These are phyloP conservation scores for Porogramme epimiltina DNA, from an alignment of 1,284 basidiomycete genomes.

Conservation along the genomic window DNA sequence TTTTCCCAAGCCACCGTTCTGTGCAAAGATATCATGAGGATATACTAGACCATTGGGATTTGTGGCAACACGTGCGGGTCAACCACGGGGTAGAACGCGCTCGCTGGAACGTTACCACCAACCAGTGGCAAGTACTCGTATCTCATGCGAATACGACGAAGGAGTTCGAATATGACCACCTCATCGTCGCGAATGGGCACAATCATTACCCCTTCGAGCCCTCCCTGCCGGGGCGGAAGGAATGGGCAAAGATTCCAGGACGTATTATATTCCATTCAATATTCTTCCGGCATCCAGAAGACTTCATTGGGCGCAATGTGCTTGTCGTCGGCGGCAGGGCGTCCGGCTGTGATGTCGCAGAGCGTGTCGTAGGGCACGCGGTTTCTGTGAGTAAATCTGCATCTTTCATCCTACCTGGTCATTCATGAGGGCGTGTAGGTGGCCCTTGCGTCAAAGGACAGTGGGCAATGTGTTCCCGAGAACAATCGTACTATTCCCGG, in stretches of 20 bases:
- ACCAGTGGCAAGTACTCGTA: slow-evolving; percentile 4
- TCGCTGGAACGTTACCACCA: slow-evolving; percentile 36
- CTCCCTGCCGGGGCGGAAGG: slow-evolving; percentile 46
- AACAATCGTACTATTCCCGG: no score
- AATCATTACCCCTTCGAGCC: slow-evolving; percentile 52
- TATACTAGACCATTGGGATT: no score
- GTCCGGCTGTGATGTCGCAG: slow-evolving; percentile 46
- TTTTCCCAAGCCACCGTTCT: slow-evolving; percentile 40
- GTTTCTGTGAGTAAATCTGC: no score
- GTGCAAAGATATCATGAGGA: no score
- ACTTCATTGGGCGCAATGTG: slow-evolving; percentile 44
- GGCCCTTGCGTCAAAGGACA: no score
- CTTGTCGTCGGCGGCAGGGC: slow-evolving; percentile 54
- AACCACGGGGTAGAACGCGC: slow-evolving; percentile 49
- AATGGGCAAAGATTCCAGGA: slow-evolving; percentile 35
- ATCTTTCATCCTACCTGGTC: no score
- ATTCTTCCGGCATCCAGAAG: slow-evolving; percentile 52
- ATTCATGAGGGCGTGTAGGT: no score
- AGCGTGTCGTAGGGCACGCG: no score
- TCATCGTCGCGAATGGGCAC: slow-evolving; percentile 56
- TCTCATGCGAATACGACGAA: background rate
- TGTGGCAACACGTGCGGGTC: slow-evolving; percentile 44
- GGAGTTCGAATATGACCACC: slow-evolving; percentile 44
- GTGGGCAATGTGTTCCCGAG: no score
- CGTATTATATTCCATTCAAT: slow-evolving; percentile 47